Evolutionary conservation across 768 basidiomycete species (phyloP).

Genomic region (Xanthoconium purpureum): DNA sequence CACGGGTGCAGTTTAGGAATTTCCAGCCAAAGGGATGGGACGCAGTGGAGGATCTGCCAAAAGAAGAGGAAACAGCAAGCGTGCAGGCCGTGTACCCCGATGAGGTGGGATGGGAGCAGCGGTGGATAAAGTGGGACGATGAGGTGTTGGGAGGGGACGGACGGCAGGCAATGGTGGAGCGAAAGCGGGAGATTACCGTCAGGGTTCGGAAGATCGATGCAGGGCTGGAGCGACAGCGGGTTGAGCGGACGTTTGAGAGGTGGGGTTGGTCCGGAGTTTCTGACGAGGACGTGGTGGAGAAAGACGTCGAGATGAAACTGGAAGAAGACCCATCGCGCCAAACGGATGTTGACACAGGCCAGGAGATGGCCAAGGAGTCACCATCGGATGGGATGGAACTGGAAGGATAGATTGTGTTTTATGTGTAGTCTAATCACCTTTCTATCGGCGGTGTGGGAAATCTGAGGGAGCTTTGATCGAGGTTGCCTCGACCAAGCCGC

Average conservation of each 20-base stretch:
- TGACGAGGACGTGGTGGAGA: constrained; percentile 1
- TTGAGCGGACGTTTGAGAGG: constrained; percentile 64
- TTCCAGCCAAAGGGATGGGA: constrained; percentile 74
- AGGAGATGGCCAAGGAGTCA: constrained; percentile 1
- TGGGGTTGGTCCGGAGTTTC: constrained; percentile 52
- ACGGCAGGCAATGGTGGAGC: constrained; percentile 39
- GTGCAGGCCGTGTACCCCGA: constrained; percentile 40
- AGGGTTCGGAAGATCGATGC: constrained; percentile 55
- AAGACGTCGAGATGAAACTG: constrained; percentile 33
- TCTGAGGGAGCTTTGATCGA: not conserved
- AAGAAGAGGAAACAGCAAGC: constrained; percentile 39
- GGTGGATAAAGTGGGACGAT: constrained; percentile 40
- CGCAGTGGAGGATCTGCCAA: constrained; percentile 39
- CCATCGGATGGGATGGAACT: constrained; percentile 17
- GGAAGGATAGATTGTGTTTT: constrained; percentile 9
- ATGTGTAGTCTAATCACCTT: not conserved
- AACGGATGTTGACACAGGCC: constrained; percentile 3
- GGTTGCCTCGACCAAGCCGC: not conserved
- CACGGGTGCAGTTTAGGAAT: constrained; percentile 49
- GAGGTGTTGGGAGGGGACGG: constrained; percentile 29
- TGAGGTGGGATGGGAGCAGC: constrained; percentile 42
- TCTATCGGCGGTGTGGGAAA: constrained; percentile 16
- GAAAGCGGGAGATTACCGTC: constrained; percentile 47
- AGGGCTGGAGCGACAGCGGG: constrained; percentile 67
- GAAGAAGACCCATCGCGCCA: constrained; percentile 12